Base-by-base conservation (phyloP, 177 flowering plant genomes). In the Tripterygium wilfordii region DNA sequence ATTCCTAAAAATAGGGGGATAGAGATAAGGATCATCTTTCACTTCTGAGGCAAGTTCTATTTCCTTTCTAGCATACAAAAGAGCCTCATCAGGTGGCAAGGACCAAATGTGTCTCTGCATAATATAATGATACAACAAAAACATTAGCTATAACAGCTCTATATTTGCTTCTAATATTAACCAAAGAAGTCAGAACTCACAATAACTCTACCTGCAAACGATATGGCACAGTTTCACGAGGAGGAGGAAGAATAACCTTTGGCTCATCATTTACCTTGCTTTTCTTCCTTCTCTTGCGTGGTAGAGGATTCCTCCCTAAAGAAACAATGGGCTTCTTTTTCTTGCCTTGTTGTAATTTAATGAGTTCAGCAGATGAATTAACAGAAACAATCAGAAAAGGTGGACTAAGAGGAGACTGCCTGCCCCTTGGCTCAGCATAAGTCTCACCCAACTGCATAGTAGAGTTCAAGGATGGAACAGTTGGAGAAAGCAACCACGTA, bases 1-100 rank as follows among this genome's bases (percentile, higher is more conserved):
- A 63, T 91, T 91, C 30, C 64, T 68, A 58, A 88, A 88, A 28
- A 91, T 18, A 33, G 95, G 82, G 12, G 83, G 77, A 63, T 77
- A 67, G 15, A 91, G 61, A 29, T 83, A 77, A 36, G 85, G 74
- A 67, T 91, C 92, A 51, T 82, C 69, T 6, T 49, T 52, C 35
- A 74, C 62, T 8, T 50, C 19, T 32, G 86, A 65, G 36, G 78
- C 78, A 57, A 54, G 61, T 36, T 74, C 66, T 33, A 85, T 72
- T 66, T 92, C 88, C 49, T 61, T 67, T 55, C 64, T 86, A 36
- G 91, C 95, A 75, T 80, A 84, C 25, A 51, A n/a, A 56, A 83
- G 94, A 23, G 87, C 92, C 60, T 85, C 77, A 51, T 63, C 47
- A 41, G 94, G 87, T 36, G 71, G 45, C 75, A 88, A 57, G 26